phyloP scores from a whole-genome alignment of 2,329 filamentous ascomycete genomes.

The Trichoderma pleuroti region DNA sequence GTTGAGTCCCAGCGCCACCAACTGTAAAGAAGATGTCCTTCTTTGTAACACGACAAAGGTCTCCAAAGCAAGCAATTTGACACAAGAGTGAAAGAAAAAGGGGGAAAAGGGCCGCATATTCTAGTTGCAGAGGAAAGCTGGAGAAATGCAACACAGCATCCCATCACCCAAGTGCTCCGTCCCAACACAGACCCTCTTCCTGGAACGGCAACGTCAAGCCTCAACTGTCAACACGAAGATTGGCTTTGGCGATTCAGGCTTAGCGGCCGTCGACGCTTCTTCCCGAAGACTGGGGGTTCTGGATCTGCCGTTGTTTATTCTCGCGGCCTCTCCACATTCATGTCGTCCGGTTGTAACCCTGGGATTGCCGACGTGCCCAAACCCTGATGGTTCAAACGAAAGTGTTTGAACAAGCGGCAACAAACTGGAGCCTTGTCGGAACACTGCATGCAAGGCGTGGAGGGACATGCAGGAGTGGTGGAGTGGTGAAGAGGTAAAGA shows the following conservation, averaged over 20 bases:
- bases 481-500: background rate
- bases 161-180: background rate
- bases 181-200: background rate
- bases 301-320: background rate
- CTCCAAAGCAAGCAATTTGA: background rate
- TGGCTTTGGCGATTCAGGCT: background rate
- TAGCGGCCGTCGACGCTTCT: background rate
- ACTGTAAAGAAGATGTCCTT: background rate
- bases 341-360: background rate
- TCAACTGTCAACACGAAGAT: background rate
- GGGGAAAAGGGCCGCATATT: background rate
- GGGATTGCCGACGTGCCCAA: background rate
- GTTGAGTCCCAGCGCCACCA: background rate
- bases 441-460: background rate
- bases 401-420: slow-evolving; percentile 3
- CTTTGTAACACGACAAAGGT: background rate
- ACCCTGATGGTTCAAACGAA: background rate
- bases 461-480: background rate
- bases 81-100: background rate
- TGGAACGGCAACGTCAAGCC: background rate
- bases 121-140: background rate
- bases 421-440: background rate
- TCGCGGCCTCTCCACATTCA: background rate
- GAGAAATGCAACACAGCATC: background rate
- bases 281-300: background rate